These are phyloP conservation scores for Colletotrichum scovillei DNA, from an alignment of 2,329 filamentous ascomycete genomes.

Conservation along the genomic window DNA sequence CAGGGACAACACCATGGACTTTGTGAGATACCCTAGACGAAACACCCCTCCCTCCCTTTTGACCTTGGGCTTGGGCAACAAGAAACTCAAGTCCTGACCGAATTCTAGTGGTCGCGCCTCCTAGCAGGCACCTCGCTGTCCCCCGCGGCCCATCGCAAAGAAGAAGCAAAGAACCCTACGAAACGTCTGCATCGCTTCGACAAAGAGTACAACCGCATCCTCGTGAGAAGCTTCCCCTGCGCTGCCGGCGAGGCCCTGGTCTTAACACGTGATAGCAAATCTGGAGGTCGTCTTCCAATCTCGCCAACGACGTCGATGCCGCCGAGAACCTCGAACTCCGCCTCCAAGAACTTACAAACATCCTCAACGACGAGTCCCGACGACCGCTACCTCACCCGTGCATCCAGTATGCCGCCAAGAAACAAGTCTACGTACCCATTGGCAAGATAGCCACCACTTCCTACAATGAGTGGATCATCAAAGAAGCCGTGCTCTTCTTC, in stretches of 20 bases:
- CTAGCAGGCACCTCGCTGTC: slow-evolving; percentile 71
- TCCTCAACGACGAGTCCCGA: slow-evolving; percentile 90
- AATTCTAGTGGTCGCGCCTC: slow-evolving; percentile 72
- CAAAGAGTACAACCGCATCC: slow-evolving; percentile 71
- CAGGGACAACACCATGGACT: slow-evolving; percentile 62
- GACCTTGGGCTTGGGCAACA: not conserved
- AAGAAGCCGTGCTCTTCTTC: slow-evolving; percentile 87
- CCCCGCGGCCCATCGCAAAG: slow-evolving; percentile 65
- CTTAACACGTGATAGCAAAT: slow-evolving; percentile 43
- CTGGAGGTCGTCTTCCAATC: slow-evolving; percentile 72
- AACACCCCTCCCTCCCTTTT: not conserved
- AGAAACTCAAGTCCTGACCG: slow-evolving; percentile 1
- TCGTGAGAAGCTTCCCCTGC: slow-evolving; percentile 58
- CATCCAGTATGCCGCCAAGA: slow-evolving; percentile 85
- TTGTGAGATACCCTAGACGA: slow-evolving; percentile 54
- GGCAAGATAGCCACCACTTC: slow-evolving; percentile 89
- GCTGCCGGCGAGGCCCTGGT: not conserved
- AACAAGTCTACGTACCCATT: slow-evolving; percentile 90
- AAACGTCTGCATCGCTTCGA: slow-evolving; percentile 75
- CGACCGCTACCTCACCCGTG: slow-evolving; percentile 91
- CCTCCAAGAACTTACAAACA: slow-evolving; percentile 73
- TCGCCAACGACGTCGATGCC: slow-evolving; percentile 69
- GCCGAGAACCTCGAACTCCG: slow-evolving; percentile 72
- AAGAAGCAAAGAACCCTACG: slow-evolving; percentile 71
- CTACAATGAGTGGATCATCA: slow-evolving; percentile 86